Conservation (phyloP, 176 grass and related monocot genomes). For the Aegilops speltoides region DNA sequence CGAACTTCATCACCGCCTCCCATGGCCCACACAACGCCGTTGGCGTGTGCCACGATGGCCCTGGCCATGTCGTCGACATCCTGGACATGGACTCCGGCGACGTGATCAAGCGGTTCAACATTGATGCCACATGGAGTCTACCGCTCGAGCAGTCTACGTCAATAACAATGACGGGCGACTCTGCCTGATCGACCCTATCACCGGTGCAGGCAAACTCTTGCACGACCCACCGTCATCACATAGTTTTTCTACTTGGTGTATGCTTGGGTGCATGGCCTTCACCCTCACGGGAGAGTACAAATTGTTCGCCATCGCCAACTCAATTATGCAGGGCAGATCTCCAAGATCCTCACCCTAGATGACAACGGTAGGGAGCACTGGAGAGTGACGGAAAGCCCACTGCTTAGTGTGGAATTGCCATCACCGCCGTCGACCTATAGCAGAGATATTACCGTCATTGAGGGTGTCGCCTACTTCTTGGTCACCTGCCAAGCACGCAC, state of each 20-base stretch:
- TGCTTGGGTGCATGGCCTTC: neutral
- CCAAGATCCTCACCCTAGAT: neutral
- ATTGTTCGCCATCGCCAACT: neutral
- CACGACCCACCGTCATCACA: neutral
- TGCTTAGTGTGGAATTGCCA: neutral
- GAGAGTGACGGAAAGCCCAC: neutral
- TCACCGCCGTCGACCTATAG: neutral
- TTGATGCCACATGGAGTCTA: neutral
- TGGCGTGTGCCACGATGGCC: neutral
- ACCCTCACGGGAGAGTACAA: neutral
- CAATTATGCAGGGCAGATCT: neutral
- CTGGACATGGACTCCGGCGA: neutral
- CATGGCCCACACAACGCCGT: neutral
- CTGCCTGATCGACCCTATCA: neutral
- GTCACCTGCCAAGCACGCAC: neutral
- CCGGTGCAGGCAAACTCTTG: neutral
- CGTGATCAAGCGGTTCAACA: neutral
- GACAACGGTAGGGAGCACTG: neutral
- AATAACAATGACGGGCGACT: neutral
- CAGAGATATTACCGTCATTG: neutral
- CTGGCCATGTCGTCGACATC: neutral
- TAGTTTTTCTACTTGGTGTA: neutral
- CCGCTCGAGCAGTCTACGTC: neutral
- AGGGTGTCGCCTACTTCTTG: neutral
- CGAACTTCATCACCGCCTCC: neutral